Conservation (phyloP, 2,329 filamentous ascomycete genomes). For the Hypoxylon sp. region DNA sequence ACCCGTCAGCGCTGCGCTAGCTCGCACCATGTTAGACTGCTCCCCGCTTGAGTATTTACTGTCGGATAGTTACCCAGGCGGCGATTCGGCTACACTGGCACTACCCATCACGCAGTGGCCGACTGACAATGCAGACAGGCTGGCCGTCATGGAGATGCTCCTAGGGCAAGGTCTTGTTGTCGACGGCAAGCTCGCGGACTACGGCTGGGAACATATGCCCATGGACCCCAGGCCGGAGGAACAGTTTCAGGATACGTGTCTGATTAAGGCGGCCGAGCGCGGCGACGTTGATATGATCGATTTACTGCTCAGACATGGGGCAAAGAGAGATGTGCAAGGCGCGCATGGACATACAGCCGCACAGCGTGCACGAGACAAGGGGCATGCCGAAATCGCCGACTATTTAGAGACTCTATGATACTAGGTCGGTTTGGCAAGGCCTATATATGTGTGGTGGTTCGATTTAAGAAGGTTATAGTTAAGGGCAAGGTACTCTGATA, state of each 20-base stretch:
- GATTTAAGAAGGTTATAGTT: background rate
- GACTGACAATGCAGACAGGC: constrained; percentile 9
- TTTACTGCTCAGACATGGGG: constrained; percentile 13
- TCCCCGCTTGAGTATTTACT: constrained; percentile 7
- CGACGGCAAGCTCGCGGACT: constrained; percentile 12
- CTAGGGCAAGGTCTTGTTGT: constrained; percentile 19
- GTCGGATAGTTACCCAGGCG: constrained; percentile 9
- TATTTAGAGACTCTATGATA: constrained; percentile 11
- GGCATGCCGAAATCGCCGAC: constrained; percentile 10
- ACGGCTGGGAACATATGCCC: background rate
- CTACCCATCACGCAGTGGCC: constrained; percentile 26
- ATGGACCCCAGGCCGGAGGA: constrained; percentile 1
- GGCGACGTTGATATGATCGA: constrained; percentile 21
- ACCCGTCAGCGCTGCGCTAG: constrained; percentile 6
- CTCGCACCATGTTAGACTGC: constrained; percentile 16
- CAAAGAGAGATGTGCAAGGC: constrained; percentile 17
- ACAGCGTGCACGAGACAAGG: constrained; percentile 10
- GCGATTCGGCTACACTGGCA: constrained; percentile 12
- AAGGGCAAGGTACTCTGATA: background rate
- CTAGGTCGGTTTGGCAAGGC: background rate
- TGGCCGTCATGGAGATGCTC: constrained; percentile 23
- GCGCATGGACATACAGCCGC: constrained; percentile 19
- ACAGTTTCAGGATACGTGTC: constrained; percentile 16
- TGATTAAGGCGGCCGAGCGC: constrained; percentile 20
- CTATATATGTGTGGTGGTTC: background rate